phyloP scores from a whole-genome alignment of 2,329 filamentous ascomycete species.

The Rosellinia necatrix region DNA sequence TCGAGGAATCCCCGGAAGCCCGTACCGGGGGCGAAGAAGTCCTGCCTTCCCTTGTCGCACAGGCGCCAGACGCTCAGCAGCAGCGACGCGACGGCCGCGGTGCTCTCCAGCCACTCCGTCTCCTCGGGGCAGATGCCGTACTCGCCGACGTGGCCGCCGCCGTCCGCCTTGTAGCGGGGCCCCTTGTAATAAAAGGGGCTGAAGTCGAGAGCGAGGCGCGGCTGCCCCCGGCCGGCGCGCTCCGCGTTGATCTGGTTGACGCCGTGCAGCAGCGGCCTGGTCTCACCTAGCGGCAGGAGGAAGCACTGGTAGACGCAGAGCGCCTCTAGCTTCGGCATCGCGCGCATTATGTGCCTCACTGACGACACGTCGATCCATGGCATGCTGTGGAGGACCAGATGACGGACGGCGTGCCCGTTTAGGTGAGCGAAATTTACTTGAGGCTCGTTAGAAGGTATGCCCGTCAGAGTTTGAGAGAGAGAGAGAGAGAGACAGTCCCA shows the following conservation, averaged over 20 bases:
- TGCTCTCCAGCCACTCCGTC: conserved; percentile 23
- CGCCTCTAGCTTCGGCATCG: conserved; percentile 28
- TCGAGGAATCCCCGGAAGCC: conserved; percentile 38
- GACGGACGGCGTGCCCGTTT: conserved; percentile 28
- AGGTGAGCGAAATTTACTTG: conserved; percentile 18
- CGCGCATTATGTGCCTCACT: conserved; percentile 28
- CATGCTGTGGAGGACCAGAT: conserved; percentile 35
- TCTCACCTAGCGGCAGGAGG: conserved; percentile 34
- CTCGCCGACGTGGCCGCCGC: conserved; percentile 25
- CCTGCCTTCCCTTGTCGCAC: conserved; percentile 25
- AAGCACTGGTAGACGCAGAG: conserved; percentile 40
- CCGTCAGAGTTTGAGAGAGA: background rate
- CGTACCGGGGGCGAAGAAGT: conserved; percentile 34
- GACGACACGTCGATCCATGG: conserved; percentile 31
- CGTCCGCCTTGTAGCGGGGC: conserved; percentile 7
- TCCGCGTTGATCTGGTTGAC: conserved; percentile 27
- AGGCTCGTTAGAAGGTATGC: conserved; percentile 8
- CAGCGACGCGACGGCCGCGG: conserved; percentile 21
- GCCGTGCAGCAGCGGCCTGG: conserved; percentile 27
- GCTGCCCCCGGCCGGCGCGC: background rate
- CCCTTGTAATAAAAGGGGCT: conserved; percentile 34
- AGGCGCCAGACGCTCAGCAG: conserved; percentile 24
- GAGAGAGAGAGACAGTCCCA: too few species aligned
- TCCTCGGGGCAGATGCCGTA: conserved; percentile 35
- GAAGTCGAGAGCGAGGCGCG: conserved; percentile 22